phyloP scores from a whole-genome alignment of 2,329 filamentous ascomycete genomes.

The Trichophyton schoenleinii region DNA sequence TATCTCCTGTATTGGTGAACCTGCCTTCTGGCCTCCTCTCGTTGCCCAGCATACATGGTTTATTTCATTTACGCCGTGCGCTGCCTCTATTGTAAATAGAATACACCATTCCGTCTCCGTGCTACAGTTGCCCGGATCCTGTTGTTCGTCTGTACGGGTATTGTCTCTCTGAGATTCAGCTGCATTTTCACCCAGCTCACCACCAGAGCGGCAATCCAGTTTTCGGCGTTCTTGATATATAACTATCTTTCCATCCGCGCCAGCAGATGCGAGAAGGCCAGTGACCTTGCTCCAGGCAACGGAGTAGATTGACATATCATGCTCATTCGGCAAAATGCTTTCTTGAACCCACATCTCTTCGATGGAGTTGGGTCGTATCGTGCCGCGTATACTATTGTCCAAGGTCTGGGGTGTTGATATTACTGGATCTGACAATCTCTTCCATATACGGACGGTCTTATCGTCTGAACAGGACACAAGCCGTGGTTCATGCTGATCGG shows the following conservation, averaged over 20 bases:
- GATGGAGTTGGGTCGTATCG: constrained; percentile 59
- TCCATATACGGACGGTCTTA: constrained; percentile 66
- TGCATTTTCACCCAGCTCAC: constrained; percentile 8
- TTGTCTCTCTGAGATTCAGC: constrained; percentile 7
- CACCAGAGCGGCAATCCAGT: neutral
- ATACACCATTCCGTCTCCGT: constrained; percentile 53
- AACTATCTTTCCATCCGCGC: constrained; percentile 71
- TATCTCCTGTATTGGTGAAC: constrained; percentile 45
- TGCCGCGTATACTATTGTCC: constrained; percentile 56
- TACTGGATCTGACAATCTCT: constrained; percentile 40
- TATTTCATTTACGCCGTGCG: constrained; percentile 85
- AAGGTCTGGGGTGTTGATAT: constrained; percentile 35
- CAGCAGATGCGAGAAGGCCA: constrained; percentile 73
- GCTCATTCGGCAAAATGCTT: constrained; percentile 57
- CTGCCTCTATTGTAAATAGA: constrained; percentile 55
- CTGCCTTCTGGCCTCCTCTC: constrained; percentile 31
- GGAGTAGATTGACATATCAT: constrained; percentile 73
- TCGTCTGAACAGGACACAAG: constrained; percentile 81
- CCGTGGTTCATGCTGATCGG: constrained; percentile 35
- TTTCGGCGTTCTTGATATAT: constrained; percentile 55
- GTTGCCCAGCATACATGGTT: constrained; percentile 86
- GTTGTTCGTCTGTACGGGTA: neutral
- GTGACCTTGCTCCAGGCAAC: constrained; percentile 68
- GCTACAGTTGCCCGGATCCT: neutral
- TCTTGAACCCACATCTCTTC: constrained; percentile 79